A percentile compares a stretch with the other conserved stretches of the same genome.
phyloP scores from a whole-genome alignment of 2,329 filamentous ascomycete species.

The Fusarium fujikuroi region DNA sequence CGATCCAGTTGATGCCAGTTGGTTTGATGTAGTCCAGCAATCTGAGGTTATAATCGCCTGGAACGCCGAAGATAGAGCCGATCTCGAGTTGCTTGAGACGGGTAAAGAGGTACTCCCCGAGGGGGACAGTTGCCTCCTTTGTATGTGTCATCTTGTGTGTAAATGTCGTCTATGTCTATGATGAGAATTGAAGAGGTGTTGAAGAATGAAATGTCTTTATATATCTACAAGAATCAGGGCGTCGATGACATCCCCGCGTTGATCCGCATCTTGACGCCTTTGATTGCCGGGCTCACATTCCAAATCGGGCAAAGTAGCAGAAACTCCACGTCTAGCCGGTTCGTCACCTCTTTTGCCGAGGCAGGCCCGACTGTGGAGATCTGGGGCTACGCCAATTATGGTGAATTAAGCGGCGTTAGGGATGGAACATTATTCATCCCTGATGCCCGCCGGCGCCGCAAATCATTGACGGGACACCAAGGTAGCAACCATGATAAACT shows the following conservation, averaged over 20 bases:
- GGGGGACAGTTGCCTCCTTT: neutral
- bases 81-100: conserved; percentile 17
- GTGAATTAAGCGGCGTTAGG: neutral
- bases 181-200: rapidly evolving
- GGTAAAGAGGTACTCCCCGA: conserved; percentile 9
- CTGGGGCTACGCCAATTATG: rapidly evolving
- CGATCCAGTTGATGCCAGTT: conserved; percentile 8
- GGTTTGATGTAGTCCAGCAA: conserved; percentile 13
- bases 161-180: neutral
- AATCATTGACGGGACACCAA: rapidly evolving
- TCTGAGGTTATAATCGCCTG: conserved; percentile 20
- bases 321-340: neutral
- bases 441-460: neutral
- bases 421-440: neutral
- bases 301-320: neutral
- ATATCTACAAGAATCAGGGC: neutral
- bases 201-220: neutral
- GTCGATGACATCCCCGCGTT: conserved; percentile 5
- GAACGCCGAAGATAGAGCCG: conserved; percentile 13
- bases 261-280: neutral
- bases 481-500: rapidly evolving
- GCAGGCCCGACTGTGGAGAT: neutral
- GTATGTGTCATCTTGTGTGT: neutral
- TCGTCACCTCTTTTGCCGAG: neutral
- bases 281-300: neutral